Conservation (phyloP, 2,329 filamentous ascomycete genomes). For the Colletotrichum paranaense region DNA sequence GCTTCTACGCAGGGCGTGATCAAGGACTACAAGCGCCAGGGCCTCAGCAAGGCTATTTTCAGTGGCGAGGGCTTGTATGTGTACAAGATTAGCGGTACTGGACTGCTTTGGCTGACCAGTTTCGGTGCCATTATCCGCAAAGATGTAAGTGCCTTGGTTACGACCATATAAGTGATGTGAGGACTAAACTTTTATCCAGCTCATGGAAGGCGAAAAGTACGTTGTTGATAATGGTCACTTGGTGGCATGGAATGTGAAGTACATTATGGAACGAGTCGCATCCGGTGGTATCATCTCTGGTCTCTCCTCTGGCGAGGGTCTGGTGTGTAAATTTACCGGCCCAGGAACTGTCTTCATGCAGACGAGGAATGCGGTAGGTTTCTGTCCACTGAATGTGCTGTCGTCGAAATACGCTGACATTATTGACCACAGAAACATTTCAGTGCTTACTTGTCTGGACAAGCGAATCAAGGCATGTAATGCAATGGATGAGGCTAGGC, state of each 20-base stretch:
- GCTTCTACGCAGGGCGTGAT: slow-evolving; percentile 86
- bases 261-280: slow-evolving; percentile 88
- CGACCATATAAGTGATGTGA: slow-evolving; percentile 27
- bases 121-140: slow-evolving; percentile 96
- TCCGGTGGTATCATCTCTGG: slow-evolving; percentile 95
- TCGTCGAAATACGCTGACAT: background rate
- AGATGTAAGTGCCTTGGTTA: slow-evolving; percentile 71
- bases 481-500: background rate
- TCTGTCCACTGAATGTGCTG: background rate
- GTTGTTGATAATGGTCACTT: slow-evolving; percentile 94
- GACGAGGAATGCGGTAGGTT: slow-evolving; percentile 82
- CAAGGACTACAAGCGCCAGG: slow-evolving; percentile 90
- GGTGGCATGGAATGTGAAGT: slow-evolving; percentile 97
- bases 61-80: slow-evolving; percentile 93
- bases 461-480: slow-evolving; percentile 48
- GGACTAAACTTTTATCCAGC: slow-evolving; percentile 44
- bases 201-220: slow-evolving; percentile 82
- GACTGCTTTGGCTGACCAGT: slow-evolving; percentile 89
- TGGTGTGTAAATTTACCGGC: slow-evolving; percentile 94
- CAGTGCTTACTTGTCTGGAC: slow-evolving; percentile 62
- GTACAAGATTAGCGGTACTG: slow-evolving; percentile 84
- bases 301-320: slow-evolving; percentile 82
- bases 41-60: slow-evolving; percentile 91
- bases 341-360: slow-evolving; percentile 94
- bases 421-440: slow-evolving; percentile 58